Percentiles rank a stretch among this genome's conserved stretches.
Evolutionary conservation across 495 filamentous ascomycete genomes (phyloP).

Genomic region (Podospora sp.): DNA sequence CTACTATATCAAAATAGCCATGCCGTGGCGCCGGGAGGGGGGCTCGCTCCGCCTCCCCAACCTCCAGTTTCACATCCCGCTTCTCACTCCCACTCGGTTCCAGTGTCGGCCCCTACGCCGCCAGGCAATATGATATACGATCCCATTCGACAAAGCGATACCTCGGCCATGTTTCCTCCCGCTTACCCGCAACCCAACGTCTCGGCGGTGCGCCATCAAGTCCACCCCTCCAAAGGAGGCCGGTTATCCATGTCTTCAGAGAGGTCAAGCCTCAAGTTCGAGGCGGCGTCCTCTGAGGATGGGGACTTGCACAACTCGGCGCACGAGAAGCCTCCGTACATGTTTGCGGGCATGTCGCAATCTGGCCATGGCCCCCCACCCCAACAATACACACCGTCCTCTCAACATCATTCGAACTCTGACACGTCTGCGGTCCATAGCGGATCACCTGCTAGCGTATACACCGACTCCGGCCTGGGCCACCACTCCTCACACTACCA

Average conservation of each 20-base stretch:
- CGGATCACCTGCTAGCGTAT: constrained; percentile 40
- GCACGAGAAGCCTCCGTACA: constrained; percentile 32
- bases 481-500: constrained; percentile 22
- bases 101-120: constrained; percentile 44
- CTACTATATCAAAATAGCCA: constrained; percentile 63
- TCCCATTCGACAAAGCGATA: constrained; percentile 52
- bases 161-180: constrained; percentile 45
- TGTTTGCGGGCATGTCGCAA: constrained; percentile 26
- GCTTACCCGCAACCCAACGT: constrained; percentile 51
- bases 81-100: constrained; percentile 23
- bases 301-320: constrained; percentile 26
- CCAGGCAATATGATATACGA: constrained; percentile 57
- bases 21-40: constrained; percentile 25
- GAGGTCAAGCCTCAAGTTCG: constrained; percentile 44
- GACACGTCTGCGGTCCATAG: constrained; percentile 35
- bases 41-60: constrained; percentile 23
- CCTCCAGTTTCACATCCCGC: background rate
- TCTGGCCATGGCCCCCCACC: constrained; percentile 22
- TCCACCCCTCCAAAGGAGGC: constrained; percentile 26
- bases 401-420: constrained; percentile 39
- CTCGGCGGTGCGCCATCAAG: constrained; percentile 46
- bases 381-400: constrained; percentile 29
- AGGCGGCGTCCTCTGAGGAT: constrained; percentile 37
- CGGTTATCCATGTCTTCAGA: constrained; percentile 34
- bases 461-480: constrained; percentile 24